Percentiles rank a stretch among this genome's conserved stretches.
These are phyloP conservation scores for Trichoderma pleuroti DNA, from an alignment of 2,329 filamentous ascomycete species.

Conservation along the genomic window DNA sequence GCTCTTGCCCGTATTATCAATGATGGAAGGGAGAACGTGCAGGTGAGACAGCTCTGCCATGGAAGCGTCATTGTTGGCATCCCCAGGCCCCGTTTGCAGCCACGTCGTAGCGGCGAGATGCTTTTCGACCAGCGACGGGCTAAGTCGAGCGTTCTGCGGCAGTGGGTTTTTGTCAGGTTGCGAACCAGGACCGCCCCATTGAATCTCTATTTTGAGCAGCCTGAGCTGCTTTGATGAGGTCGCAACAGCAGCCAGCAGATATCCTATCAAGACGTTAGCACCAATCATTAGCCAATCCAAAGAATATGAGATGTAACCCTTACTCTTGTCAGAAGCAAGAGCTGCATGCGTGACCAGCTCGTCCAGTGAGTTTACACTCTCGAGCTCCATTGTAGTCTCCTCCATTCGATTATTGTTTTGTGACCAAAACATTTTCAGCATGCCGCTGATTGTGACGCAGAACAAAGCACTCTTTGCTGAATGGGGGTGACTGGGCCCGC, in stretches of 20 bases:
- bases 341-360: constrained; percentile 78
- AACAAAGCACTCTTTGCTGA: constrained; percentile 69
- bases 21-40: constrained; percentile 65
- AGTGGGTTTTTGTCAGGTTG: constrained; percentile 54
- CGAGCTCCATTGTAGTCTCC: constrained; percentile 70
- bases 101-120: constrained; percentile 57
- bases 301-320: constrained; percentile 19
- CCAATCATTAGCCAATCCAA: background rate
- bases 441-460: constrained; percentile 70
- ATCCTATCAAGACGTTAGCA: constrained; percentile 39
- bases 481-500: constrained; percentile 70
- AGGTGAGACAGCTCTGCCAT: constrained; percentile 68
- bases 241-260: constrained; percentile 62
- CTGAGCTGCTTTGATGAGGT: constrained; percentile 70
- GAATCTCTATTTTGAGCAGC: constrained; percentile 68
- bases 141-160: constrained; percentile 45
- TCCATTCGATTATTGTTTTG: constrained; percentile 70
- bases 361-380: constrained; percentile 67
- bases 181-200: constrained; percentile 60
- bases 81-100: constrained; percentile 47
- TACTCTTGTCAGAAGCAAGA: constrained; percentile 71
- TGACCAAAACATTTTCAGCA: constrained; percentile 72
- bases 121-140: constrained; percentile 51
- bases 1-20: constrained; percentile 57
- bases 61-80: constrained; percentile 45